Percentiles rank a stretch among this genome's conserved stretches.
Conservation (phyloP, 495 filamentous ascomycete genomes). For the Neurospora pannonica region DNA sequence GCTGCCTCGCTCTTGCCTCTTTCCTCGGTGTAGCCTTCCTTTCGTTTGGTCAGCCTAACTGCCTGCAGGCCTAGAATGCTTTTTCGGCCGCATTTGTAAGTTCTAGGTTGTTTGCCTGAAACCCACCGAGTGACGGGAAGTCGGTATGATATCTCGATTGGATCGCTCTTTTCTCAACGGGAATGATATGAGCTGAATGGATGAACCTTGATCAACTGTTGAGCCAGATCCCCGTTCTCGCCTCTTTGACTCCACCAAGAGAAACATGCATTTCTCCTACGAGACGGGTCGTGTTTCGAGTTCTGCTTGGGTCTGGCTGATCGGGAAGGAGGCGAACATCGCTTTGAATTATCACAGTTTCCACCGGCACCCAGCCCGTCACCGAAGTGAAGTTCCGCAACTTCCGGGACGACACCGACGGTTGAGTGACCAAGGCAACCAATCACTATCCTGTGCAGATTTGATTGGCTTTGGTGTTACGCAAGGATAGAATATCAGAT, state of each 20-base stretch:
- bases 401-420: not conserved
- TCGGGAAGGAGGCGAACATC: not conserved
- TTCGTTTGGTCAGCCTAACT: not conserved
- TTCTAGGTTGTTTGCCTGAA: not conserved
- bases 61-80: not conserved
- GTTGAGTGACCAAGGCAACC: not conserved
- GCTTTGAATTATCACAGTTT: not conserved
- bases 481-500: not conserved
- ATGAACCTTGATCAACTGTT: not conserved
- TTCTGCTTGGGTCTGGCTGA: not conserved
- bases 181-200: not conserved
- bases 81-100: not conserved
- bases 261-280: not conserved
- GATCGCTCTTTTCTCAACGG: not conserved
- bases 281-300: not conserved
- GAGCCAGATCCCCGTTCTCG: not conserved
- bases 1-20: not conserved
- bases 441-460: not conserved
- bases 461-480: not conserved
- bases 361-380: not conserved
- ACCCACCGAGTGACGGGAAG: not conserved
- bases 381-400: not conserved
- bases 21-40: not conserved
- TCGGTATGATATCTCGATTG: not conserved
- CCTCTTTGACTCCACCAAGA: not conserved